Conservation (phyloP, 768 basidiomycete genomes). For the Amanita exitialis region DNA sequence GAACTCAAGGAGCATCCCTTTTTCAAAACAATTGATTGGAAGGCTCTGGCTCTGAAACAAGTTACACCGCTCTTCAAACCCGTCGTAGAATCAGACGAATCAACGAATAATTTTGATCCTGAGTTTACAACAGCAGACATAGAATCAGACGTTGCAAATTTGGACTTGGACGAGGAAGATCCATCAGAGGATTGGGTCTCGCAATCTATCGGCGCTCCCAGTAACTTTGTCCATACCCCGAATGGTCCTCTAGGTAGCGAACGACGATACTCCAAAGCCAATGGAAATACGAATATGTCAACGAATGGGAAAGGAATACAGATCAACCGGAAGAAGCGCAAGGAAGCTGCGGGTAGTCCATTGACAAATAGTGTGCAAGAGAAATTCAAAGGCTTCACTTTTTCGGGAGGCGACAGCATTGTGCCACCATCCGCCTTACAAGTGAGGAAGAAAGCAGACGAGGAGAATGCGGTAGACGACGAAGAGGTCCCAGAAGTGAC, state of each 20-base stretch:
- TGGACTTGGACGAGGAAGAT: slow-evolving; percentile 48
- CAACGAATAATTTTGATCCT: slow-evolving; percentile 95
- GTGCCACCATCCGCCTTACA: slow-evolving; percentile 31
- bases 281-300: slow-evolving; percentile 1
- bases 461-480: slow-evolving; percentile 46
- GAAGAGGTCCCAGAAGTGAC: slow-evolving; percentile 38
- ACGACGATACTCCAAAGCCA: slow-evolving; percentile 8
- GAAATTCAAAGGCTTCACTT: slow-evolving; percentile 94
- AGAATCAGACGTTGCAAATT: slow-evolving; percentile 51
- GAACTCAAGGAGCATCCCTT: slow-evolving; percentile 96
- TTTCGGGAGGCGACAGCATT: slow-evolving; percentile 65
- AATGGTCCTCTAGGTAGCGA: slow-evolving; percentile 75
- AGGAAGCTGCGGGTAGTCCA: slow-evolving; percentile 45
- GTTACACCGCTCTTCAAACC: slow-evolving; percentile 98
- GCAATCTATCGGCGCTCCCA: slow-evolving; percentile 27
- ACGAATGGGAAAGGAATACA: slow-evolving; percentile 32
- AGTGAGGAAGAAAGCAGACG: slow-evolving; percentile 33
- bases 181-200: slow-evolving; percentile 65
- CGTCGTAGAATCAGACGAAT: slow-evolving; percentile 95
- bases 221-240: slow-evolving; percentile 44
- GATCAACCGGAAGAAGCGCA: slow-evolving; percentile 40
- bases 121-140: slow-evolving; percentile 95
- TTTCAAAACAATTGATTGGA: slow-evolving; percentile 90
- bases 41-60: slow-evolving; percentile 74
- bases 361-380: slow-evolving; percentile 91